A percentile compares a stretch with the other conserved stretches of the same genome.
phyloP scores from a whole-genome alignment of 2,329 filamentous ascomycete genomes.

The Parascedosporium putredinis region DNA sequence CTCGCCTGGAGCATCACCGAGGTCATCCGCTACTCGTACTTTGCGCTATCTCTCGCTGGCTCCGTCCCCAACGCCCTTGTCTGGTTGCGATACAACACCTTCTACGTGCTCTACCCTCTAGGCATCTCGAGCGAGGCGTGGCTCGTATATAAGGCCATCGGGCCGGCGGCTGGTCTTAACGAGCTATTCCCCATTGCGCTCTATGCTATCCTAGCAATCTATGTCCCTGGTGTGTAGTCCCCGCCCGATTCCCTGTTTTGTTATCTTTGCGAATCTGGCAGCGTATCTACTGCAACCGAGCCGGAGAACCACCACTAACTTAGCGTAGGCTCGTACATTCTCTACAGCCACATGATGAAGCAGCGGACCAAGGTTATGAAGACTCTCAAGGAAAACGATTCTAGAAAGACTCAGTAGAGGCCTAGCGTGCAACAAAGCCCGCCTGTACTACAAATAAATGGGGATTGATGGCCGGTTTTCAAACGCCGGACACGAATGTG shows the following conservation, averaged over 20 bases:
- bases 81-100: conserved; percentile 86
- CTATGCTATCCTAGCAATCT: conserved; percentile 58
- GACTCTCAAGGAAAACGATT: conserved; percentile 39
- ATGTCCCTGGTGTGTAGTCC: conserved; percentile 69
- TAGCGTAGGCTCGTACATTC: conserved; percentile 65
- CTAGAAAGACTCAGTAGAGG: conserved; percentile 30
- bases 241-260: no score
- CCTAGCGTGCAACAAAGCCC: no score
- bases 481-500: no score
- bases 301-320: no score
- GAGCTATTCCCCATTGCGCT: conserved; percentile 46
- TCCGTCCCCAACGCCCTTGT: conserved; percentile 54
- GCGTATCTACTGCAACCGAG: no score
- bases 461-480: no score
- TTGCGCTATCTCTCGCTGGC: conserved; percentile 60
- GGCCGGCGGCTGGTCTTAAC: conserved; percentile 40
- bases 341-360: conserved; percentile 91
- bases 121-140: conserved; percentile 82
- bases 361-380: conserved; percentile 75
- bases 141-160: conserved; percentile 63
- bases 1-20: conserved; percentile 84
- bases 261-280: no score
- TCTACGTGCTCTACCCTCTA: conserved; percentile 84
- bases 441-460: no score
- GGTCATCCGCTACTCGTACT: conserved; percentile 87